Conservation (phyloP, 116 monocot genomes). For the Phalaenopsis hybrid region DNA sequence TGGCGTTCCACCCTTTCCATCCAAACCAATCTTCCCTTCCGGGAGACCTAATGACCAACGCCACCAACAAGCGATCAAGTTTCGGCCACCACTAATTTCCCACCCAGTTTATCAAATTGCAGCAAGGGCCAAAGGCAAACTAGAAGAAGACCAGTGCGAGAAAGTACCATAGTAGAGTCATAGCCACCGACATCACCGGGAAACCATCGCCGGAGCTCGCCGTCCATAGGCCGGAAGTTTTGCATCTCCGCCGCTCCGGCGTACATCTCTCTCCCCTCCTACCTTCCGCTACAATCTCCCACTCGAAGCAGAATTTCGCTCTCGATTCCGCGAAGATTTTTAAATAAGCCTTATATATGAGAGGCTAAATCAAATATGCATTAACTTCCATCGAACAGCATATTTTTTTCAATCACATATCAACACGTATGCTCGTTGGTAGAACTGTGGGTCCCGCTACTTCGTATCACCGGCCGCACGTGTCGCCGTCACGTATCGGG, state of each 20-base stretch:
- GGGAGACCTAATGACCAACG: not conserved
- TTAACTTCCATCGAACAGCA: not conserved
- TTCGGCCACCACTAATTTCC: not conserved
- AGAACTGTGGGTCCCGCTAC: not conserved
- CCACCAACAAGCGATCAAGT: no score
- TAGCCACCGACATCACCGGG: not conserved
- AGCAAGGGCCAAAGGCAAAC: not conserved
- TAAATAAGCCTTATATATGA: not conserved
- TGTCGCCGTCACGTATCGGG: not conserved
- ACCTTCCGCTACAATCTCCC: not conserved
- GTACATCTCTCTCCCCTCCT: not conserved
- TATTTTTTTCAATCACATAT: not conserved
- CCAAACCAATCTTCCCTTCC: not conserved
- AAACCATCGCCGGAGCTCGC: conserved; percentile 2
- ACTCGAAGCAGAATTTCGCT: not conserved
- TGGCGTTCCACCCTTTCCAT: not conserved
- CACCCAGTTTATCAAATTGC: not conserved
- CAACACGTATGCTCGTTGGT: not conserved
- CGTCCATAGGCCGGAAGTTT: conserved; percentile 5
- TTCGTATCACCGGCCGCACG: not conserved
- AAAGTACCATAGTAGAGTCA: conserved; percentile 2
- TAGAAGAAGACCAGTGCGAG: conserved; percentile 2
- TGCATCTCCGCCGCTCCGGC: not conserved
- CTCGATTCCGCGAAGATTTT: not conserved
- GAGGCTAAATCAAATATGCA: not conserved